Base-by-base conservation (phyloP, 2,329 filamentous ascomycete species). In the Parafenestella ontariensis region DNA sequence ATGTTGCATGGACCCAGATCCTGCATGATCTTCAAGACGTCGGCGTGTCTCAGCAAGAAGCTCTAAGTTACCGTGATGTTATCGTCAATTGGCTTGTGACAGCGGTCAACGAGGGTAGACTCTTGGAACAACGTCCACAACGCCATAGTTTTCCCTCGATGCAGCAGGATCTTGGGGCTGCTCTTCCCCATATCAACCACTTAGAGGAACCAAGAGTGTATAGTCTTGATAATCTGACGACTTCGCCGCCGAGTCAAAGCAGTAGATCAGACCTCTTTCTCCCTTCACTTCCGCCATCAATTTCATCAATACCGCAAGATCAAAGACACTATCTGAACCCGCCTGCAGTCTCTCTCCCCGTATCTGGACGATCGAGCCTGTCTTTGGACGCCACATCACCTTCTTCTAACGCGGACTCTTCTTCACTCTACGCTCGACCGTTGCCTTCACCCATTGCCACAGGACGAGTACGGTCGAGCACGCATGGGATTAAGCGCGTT, bases 11-110 rank as follows among this genome's bases (percentile, higher is more conserved):
- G 71, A 51, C 47, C 7, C 66, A 72, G 46, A 68, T 74, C 13
- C 63, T 73, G 11, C 59, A 64, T 10, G 71, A 74, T 36, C 56
- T 74, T 1, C 66, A 71, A 42, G 71, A 73, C 39, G 65, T 71
- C 20, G 70, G 70, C 5, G 58, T 74, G 3, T 61, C 62, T 18
- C 45, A 59, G 17, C 57, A 65, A 40, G 58, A 66, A 39, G 68
- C 62, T 4, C 26, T 66, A 5, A 52, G 57, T 13, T 67, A 73
- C 39, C 64, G 65, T 7, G 56, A 68, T 17, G 57, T 72, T 43
- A 71, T 74, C 36, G 53, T 68, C 23, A 66, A 67, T 44, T 72
- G 69, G 70, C 65, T 74, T 29, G 52, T 72, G 18, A 53, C 45
- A 17, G 71, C 70, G 6, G 70, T 72, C 23, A 72, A 73, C 39